Percentiles rank a stretch among this genome's conserved stretches.
These are phyloP conservation scores for Candida adriatica DNA, from an alignment of 805 yeast genomes.

Conservation along the genomic window DNA sequence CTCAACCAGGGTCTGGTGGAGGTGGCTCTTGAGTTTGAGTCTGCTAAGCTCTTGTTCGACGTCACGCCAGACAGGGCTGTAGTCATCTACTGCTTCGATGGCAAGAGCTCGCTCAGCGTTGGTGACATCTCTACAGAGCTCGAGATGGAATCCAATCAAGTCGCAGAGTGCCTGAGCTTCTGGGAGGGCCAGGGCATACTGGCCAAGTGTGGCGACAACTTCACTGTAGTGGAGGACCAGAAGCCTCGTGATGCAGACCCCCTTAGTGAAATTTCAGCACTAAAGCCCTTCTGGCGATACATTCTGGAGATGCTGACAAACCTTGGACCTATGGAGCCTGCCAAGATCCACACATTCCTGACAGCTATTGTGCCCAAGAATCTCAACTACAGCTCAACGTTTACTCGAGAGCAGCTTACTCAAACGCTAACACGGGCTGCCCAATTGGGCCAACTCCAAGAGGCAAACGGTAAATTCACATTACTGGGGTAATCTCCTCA, in stretches of 20 bases:
- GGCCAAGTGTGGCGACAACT: slow-evolving; percentile 22
- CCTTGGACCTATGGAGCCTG: slow-evolving; percentile 41
- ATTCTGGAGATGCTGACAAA: slow-evolving; percentile 52
- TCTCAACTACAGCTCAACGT: slow-evolving; percentile 2
- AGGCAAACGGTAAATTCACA: no score
- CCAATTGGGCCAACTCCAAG: no score
- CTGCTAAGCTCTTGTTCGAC: slow-evolving; percentile 30
- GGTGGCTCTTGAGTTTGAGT: slow-evolving; percentile 50
- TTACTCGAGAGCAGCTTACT: no score
- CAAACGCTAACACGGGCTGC: no score
- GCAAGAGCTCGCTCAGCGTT: slow-evolving; percentile 22
- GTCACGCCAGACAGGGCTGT: slow-evolving; percentile 71
- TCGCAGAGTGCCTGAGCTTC: slow-evolving; percentile 36
- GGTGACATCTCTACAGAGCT: slow-evolving; percentile 28
- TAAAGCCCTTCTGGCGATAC: slow-evolving; percentile 35
- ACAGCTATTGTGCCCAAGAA: slow-evolving; percentile 51
- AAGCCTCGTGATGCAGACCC: not conserved
- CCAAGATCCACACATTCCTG: slow-evolving; percentile 46
- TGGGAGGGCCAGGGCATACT: slow-evolving; percentile 65
- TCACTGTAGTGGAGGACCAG: slow-evolving; percentile 10
- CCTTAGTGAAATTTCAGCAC: slow-evolving; percentile 1
- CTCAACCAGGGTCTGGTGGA: slow-evolving; percentile 55
- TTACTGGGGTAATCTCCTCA: no score
- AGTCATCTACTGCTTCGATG: slow-evolving; percentile 45
- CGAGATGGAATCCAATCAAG: slow-evolving; percentile 36